These are phyloP conservation scores for Rheum nobile DNA, from an alignment of 148 eudicot genomes.

Conservation along the genomic window DNA sequence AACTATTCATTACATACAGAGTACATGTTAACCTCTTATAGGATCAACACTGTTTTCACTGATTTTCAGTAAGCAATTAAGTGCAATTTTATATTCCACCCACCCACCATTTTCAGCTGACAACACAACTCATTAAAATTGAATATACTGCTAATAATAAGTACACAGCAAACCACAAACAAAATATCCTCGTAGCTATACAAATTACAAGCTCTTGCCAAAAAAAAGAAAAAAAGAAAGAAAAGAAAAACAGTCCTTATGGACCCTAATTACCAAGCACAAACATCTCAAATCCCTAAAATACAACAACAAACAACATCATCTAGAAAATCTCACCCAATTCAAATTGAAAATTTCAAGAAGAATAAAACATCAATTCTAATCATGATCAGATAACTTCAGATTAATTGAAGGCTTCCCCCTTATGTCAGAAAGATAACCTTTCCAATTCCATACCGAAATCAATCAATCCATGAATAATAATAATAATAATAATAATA, in stretches of 20 bases:
- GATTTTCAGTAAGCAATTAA: not conserved
- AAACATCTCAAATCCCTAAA: not conserved
- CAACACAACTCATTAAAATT: not conserved
- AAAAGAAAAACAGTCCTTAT: not conserved
- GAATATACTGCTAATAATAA: not conserved
- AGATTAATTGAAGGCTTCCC: too few relatives aligned
- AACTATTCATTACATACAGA: too few relatives aligned
- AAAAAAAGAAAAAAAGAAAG: not conserved
- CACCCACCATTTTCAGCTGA: not conserved
- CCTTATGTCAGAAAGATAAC: too few relatives aligned
- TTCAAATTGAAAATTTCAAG: not conserved
- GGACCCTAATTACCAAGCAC: conserved; percentile 7
- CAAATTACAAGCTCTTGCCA: conserved; percentile 1
- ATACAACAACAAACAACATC: not conserved
- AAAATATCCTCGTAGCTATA: conserved; percentile 5
- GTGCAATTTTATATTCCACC: not conserved
- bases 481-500: too few relatives aligned
- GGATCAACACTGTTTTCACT: not conserved
- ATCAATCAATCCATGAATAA: not conserved
- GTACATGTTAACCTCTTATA: not conserved
- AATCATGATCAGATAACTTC: not conserved
- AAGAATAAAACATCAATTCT: not conserved
- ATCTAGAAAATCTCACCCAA: conserved; percentile 2
- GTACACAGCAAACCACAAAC: not conserved
- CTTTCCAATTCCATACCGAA: too few relatives aligned